phyloP scores from a whole-genome alignment of 768 basidiomycete species.

The Auriscalpium vulgare region DNA sequence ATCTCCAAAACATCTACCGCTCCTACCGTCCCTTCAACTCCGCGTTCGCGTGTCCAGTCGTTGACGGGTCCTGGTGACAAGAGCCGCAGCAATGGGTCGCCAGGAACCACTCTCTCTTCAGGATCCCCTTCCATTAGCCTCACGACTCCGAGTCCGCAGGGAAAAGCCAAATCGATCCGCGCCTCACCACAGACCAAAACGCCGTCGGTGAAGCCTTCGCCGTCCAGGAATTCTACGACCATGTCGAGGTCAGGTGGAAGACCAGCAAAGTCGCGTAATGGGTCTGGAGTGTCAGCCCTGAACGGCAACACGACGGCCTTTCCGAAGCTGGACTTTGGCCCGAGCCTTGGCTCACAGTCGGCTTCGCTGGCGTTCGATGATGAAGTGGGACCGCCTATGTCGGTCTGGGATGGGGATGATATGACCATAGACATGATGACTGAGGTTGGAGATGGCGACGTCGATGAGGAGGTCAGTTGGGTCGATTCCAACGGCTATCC shows the following conservation, averaged over 20 bases:
- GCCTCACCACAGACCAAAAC: slow-evolving; percentile 14
- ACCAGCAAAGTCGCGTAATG: slow-evolving; percentile 17
- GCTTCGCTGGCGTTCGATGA: slow-evolving; percentile 21
- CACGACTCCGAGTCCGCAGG: slow-evolving; percentile 10
- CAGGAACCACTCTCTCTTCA: slow-evolving; percentile 11
- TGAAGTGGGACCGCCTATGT: slow-evolving; percentile 18
- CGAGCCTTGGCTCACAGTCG: slow-evolving; percentile 19
- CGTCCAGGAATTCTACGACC: slow-evolving; percentile 10
- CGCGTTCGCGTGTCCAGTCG: slow-evolving; percentile 38
- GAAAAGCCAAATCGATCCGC: slow-evolving; percentile 3
- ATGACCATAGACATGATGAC: slow-evolving; percentile 72
- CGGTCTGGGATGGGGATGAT: slow-evolving; percentile 45
- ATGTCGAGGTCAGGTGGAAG: slow-evolving; percentile 19
- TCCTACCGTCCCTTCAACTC: slow-evolving; percentile 18
- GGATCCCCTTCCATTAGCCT: slow-evolving; percentile 9
- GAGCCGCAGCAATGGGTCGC: slow-evolving; percentile 19
- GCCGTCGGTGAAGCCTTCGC: slow-evolving; percentile 7
- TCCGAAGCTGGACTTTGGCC: slow-evolving; percentile 10
- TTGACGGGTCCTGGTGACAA: slow-evolving; percentile 30
- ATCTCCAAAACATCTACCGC: slow-evolving; percentile 8
- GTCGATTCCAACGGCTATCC: background rate
- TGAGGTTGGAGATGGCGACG: slow-evolving; percentile 43
- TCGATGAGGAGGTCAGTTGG: slow-evolving; percentile 59
- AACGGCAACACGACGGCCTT: slow-evolving; percentile 1
- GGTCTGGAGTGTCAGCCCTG: slow-evolving; percentile 8